Conservation (phyloP, 2,329 filamentous ascomycete species). For the Curvularia eragrostidis region DNA sequence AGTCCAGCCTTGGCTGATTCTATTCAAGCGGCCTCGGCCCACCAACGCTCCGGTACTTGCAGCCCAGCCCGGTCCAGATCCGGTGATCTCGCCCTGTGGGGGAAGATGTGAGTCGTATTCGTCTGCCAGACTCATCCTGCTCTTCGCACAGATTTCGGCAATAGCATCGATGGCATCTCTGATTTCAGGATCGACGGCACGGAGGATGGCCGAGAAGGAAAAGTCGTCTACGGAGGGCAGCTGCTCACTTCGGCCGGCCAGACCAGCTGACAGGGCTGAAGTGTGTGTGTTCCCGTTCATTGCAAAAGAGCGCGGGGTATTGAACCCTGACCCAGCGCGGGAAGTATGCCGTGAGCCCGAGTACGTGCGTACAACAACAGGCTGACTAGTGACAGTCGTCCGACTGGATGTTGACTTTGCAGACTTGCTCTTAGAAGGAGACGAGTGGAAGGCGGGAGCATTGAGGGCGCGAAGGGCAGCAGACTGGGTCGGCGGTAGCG, state of each 20-base stretch:
- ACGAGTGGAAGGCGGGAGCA: conserved; percentile 47
- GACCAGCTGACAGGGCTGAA: conserved; percentile 41
- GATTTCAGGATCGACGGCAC: conserved; percentile 65
- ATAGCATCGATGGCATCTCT: conserved; percentile 65
- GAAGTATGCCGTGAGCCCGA: conserved; percentile 46
- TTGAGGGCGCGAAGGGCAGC: conserved; percentile 50
- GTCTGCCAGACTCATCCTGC: conserved; percentile 66
- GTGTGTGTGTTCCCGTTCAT: conserved; percentile 39
- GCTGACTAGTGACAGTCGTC: conserved; percentile 52
- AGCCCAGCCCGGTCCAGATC: conserved; percentile 36
- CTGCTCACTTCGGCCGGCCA: conserved; percentile 36
- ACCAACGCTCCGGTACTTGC: conserved; percentile 38
- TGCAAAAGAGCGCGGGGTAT: conserved; percentile 40
- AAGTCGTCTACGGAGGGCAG: conserved; percentile 60
- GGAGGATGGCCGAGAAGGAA: conserved; percentile 62
- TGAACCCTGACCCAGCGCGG: conserved; percentile 42
- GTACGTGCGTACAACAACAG: conserved; percentile 54
- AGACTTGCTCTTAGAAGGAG: conserved; percentile 40
- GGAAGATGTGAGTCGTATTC: conserved; percentile 69
- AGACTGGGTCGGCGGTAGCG: conserved; percentile 46
- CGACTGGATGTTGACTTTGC: conserved; percentile 49
- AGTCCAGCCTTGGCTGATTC: conserved; percentile 44
- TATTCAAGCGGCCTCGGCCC: conserved; percentile 41
- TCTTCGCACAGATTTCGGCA: conserved; percentile 68
- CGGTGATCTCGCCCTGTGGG: conserved; percentile 64